A percentile compares a stretch with the other conserved stretches of the same genome.
These are phyloP conservation scores for Metschnikowia cerradonensis DNA, from an alignment of 805 yeast species.

Conservation along the genomic window DNA sequence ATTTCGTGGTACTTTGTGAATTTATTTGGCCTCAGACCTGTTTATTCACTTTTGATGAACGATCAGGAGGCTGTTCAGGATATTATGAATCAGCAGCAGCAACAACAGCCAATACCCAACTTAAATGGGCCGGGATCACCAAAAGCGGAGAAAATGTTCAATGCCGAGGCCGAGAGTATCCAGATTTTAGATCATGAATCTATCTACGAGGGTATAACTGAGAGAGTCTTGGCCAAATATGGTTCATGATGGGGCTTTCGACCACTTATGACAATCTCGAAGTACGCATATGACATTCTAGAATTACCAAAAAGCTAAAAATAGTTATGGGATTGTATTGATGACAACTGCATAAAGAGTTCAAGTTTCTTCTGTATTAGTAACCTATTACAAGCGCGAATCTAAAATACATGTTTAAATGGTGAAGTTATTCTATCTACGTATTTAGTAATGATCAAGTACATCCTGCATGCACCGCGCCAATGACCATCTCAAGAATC, in stretches of 20 bases:
- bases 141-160: conserved; percentile 58
- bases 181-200: conserved; percentile 53
- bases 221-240: conserved; percentile 12
- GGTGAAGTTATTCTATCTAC: too few relatives aligned
- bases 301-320: background rate
- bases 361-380: too few relatives aligned
- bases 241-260: background rate
- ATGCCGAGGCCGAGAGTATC: conserved; percentile 68
- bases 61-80: conserved; percentile 45
- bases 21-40: conserved; percentile 75
- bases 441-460: background rate
- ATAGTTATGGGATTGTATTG: background rate
- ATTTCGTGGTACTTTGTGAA: conserved; percentile 95
- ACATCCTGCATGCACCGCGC: background rate
- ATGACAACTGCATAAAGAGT: too few relatives aligned
- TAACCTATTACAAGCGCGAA: too few relatives aligned
- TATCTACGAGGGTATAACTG: conserved; percentile 53
- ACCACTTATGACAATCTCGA: background rate
- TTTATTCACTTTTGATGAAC: conserved; percentile 66
- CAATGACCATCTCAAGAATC: conserved; percentile 1
- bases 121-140: conserved; percentile 58
- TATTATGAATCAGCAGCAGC: conserved; percentile 40
- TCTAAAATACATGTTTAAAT: background rate
- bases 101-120: conserved; percentile 36
- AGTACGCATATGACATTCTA: background rate